phyloP scores from a whole-genome alignment of 768 basidiomycete species.

The Roridomyces roridus region DNA sequence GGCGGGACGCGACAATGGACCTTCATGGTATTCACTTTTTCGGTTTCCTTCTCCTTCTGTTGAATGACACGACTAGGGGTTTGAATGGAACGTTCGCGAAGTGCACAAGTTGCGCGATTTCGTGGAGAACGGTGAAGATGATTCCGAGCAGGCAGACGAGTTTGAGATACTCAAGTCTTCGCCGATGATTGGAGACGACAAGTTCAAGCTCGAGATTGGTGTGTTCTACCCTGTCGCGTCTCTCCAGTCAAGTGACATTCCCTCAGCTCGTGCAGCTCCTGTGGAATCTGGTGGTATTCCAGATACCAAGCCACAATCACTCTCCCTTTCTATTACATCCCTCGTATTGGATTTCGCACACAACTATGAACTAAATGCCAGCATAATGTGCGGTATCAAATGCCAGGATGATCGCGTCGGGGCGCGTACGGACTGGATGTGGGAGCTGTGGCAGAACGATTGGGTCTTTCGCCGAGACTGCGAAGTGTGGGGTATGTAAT shows the following conservation, averaged over 20 bases:
- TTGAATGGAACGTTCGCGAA: constrained; percentile 74
- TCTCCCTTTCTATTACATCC: constrained; percentile 73
- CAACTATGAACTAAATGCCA: constrained; percentile 63
- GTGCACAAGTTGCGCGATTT: constrained; percentile 58
- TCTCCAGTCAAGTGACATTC: background rate
- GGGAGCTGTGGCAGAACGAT: constrained; percentile 74
- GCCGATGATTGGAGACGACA: constrained; percentile 70
- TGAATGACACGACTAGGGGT: constrained; percentile 52
- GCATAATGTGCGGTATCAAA: constrained; percentile 78
- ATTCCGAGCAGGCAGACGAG: constrained; percentile 38
- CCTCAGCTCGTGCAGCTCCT: constrained; percentile 30
- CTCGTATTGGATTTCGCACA: constrained; percentile 67
- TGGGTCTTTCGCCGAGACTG: constrained; percentile 74
- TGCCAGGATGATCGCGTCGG: constrained; percentile 65
- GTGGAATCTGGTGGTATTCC: constrained; percentile 29
- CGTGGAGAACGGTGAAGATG: constrained; percentile 50
- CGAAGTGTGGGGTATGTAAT: constrained; percentile 70
- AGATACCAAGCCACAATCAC: constrained; percentile 41
- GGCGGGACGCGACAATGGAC: constrained; percentile 68
- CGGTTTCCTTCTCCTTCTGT: background rate
- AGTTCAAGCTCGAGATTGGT: constrained; percentile 78
- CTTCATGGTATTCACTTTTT: constrained; percentile 53
- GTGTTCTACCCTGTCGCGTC: constrained; percentile 14
- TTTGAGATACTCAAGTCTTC: constrained; percentile 72
- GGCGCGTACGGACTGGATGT: constrained; percentile 73